Evolutionary conservation across 345 rosid genomes (phyloP), one percentile per base, ranked within the genome.

Genomic region (Rhodamnia argentea): DNA sequence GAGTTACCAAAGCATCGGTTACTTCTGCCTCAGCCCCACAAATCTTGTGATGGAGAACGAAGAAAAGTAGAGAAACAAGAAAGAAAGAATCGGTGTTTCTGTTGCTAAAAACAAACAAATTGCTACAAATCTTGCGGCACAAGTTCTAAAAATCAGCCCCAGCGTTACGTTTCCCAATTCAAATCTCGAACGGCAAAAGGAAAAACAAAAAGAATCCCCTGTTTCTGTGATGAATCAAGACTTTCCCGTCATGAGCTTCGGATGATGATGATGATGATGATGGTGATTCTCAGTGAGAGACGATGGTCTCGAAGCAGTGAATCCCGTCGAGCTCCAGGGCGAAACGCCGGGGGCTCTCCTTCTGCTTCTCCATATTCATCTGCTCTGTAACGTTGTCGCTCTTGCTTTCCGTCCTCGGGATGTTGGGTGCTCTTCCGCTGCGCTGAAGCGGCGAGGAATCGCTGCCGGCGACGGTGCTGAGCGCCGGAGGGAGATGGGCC

Each of bases 241-340:
- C 76, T 29, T 62, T 15, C 23, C 76, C 76, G 12, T 62, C 76
- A 14, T 10, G 76, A 29, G 32, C 42, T 29, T 20, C 22, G 0
- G 44, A 37, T 37, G 78, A 32, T 18, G 78, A 32, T 32, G 44
- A 0, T 15, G 40, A 2, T 29, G 76, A 0, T 27, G 74, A 1
- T 15, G 42, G 2, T 16, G 44, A 32, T 70, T 70, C 47, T 70
- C 78, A 37, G 78, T 29, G 75, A 29, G 59, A 55, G 64, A 87
- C 85, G 62, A 87, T n/a, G 44, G 89, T 87, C 85, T 87, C 89
- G 85, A 85, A 87, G 42, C 89, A 87, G 82, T 54, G 50, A 54
- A 85, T 78, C 47, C 85, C 88, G 52, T 64, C 88, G 88, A 82
- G 87, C 83, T 78, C 87, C 75, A 13, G 42, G 13, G 87, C 84